These are phyloP conservation scores for Athelia sp. DNA, from an alignment of 1,284 basidiomycete genomes.

Conservation along the genomic window DNA sequence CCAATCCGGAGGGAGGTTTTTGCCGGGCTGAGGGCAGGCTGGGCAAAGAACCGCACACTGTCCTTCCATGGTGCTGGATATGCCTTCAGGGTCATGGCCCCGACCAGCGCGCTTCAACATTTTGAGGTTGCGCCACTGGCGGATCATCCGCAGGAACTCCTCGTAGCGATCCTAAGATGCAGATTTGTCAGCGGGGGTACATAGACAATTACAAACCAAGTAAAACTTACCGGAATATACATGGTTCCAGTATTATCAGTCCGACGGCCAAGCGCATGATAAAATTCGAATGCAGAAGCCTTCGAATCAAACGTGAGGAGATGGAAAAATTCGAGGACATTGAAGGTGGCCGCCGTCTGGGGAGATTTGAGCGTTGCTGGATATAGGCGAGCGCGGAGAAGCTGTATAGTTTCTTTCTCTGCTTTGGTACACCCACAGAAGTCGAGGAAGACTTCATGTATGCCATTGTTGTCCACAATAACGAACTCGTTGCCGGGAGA, in stretches of 20 bases:
- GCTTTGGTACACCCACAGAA: slow-evolving; percentile 24
- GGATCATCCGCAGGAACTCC: slow-evolving; percentile 12
- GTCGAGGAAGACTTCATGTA: slow-evolving; percentile 24
- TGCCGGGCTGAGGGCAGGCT: slow-evolving; percentile 22
- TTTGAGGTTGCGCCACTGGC: slow-evolving; percentile 12
- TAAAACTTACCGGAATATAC: slow-evolving; percentile 10
- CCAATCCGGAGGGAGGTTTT: slow-evolving; percentile 25
- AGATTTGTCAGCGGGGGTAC: neutral
- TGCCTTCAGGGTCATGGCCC: slow-evolving; percentile 12
- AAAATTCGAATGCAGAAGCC: slow-evolving; percentile 17
- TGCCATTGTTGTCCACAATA: slow-evolving; percentile 24
- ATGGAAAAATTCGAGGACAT: slow-evolving; percentile 19
- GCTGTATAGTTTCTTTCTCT: slow-evolving; percentile 13
- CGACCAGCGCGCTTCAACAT: slow-evolving; percentile 10
- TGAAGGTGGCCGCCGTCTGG: slow-evolving; percentile 20
- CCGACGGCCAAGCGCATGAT: slow-evolving; percentile 12
- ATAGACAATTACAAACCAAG: slow-evolving; percentile 7
- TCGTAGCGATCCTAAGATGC: slow-evolving; percentile 10
- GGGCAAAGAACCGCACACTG: slow-evolving; percentile 19
- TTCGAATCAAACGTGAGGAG: slow-evolving; percentile 17
- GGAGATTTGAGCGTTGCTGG: slow-evolving; percentile 18
- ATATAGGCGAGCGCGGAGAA: slow-evolving; percentile 21
- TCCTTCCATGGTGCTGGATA: slow-evolving; percentile 11
- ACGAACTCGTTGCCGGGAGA: slow-evolving; percentile 15
- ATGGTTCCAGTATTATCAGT: slow-evolving; percentile 17